phyloP scores from a whole-genome alignment of 805 yeast genomes.

The Kazachstania martiniae region DNA sequence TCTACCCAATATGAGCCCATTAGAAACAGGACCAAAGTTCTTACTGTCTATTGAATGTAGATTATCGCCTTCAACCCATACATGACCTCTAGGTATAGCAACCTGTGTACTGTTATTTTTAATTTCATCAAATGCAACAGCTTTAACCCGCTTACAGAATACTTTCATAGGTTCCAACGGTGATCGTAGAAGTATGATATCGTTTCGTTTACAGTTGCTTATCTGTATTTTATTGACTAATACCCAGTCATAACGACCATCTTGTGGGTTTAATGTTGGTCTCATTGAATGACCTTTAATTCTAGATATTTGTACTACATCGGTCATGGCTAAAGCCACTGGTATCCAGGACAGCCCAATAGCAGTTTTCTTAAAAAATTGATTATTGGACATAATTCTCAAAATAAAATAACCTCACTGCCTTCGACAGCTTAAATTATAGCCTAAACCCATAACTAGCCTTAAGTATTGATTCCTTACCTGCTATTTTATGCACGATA shows the following conservation, averaged over 20 bases:
- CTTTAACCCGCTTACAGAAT: constrained; percentile 74
- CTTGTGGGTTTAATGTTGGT: constrained; percentile 74
- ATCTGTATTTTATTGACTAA: constrained; percentile 28
- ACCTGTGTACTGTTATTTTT: constrained; percentile 24
- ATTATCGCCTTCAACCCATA: constrained; percentile 96
- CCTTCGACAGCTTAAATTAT: too few relatives aligned
- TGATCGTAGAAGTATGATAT: constrained; percentile 65
- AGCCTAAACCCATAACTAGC: too few relatives aligned
- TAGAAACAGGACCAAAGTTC: constrained; percentile 78
- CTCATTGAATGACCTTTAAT: constrained; percentile 80
- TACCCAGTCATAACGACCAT: constrained; percentile 46
- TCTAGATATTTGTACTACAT: constrained; percentile 62
- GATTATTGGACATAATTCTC: too few relatives aligned
- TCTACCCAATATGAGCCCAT: constrained; percentile 70
- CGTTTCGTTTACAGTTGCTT: constrained; percentile 36
- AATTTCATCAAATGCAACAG: constrained; percentile 52
- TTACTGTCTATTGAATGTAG: constrained; percentile 77
- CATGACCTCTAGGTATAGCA: constrained; percentile 65
- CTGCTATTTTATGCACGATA: background rate
- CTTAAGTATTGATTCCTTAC: background rate
- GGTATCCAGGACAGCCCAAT: constrained; percentile 65
- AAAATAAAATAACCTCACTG: too few relatives aligned
- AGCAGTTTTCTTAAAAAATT: constrained; percentile 21
- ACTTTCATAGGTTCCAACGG: constrained; percentile 71
- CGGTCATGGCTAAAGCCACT: constrained; percentile 55